Base-by-base conservation (phyloP, 2,329 filamentous ascomycete genomes). In the Cytospora mali region DNA sequence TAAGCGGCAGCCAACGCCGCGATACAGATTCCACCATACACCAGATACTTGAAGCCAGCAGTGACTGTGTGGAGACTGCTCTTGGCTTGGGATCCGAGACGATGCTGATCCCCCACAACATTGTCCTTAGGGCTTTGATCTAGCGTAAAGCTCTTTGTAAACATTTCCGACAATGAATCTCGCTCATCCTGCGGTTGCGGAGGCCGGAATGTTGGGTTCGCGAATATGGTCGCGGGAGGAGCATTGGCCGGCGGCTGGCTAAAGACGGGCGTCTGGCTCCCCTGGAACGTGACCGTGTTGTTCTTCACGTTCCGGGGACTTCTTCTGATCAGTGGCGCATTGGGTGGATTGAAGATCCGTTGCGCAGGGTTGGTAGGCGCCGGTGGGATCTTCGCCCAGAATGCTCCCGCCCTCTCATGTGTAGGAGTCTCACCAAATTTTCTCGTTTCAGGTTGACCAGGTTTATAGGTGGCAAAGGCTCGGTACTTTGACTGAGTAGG, bases 351-450 rank as follows among this genome's bases (percentile, higher is more conserved):
- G 33, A 84, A 80, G 7, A 86, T 73, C 50, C 81, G 80, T 48
- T 87, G 84, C 2, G 88, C 87, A 25, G 88, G 87, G n/a, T 82
- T 84, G 16, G 81, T 84, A 16, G 90, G 90, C 1, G 88, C 88
- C 0, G 87, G 81, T 4, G 90, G 90, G 3, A 92, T 81, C 62
- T 83, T 86, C 75, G 86, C 89, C 80, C 86, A 88, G 70, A 93
- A 92, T 1, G 88, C 84, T 1, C 77, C 80, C 16, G 75, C 66
- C 50, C 79, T 77, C 0, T 75, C 72, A 55, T 80, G 76, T 18
- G 77, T 76, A 0, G 80, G 81, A 0, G 78, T 73, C 60, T 82
- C 76, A 53, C 75, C 78, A 62, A 84, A 84, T 1, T 76, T 71
- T 9, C 77, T 69, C 50, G 78, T 76, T 51, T 77, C 75, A 64